Base-by-base conservation (phyloP, 495 filamentous ascomycete species). In the Trypethelium eluteriae region DNA sequence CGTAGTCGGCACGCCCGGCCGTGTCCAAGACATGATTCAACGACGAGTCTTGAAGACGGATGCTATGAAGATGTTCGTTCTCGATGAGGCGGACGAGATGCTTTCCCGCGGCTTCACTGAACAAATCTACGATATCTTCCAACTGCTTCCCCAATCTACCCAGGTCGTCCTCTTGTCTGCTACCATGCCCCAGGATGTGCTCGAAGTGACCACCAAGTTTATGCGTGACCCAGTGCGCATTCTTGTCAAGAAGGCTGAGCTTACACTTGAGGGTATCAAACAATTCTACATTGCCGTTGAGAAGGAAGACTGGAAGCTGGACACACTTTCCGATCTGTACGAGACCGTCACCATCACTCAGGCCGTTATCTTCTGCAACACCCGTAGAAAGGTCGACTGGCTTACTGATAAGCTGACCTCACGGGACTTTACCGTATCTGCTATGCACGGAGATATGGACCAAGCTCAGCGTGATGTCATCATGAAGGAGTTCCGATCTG, bases 291-390 rank as follows among this genome's bases (percentile, higher is more conserved):
- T 98, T 78, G 94, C 94, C 67, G 94, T 98, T 63, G 94, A 98
- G 84, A 98, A 98, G 85, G 94, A 98, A 78, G 94, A 98, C 74
- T 98, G 95, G 95, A 98, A 98, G 82, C 88, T 98, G 69, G 94
- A 98, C 80, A 98, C 94, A 57, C 91, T 98, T 39, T 98, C 90
- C 75, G 94, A 98, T 79, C 82, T 98, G 66, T 98, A 98, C 85
- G 94, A 98, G 79, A 98, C 94, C 39, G 89, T 98, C 76, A 98
- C 94, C 71, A 98, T 98, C 77, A 98, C 94, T 66, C 94, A 98
- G 79, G 94, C 94, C 68, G 94, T 98, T 77, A 98, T 98, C 81
- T 98, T 98, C 89, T 98, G 94, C 84, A 98, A 98, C 85, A 98
- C 94, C 71, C 89, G 95, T 74, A 85, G 94, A 81, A 98, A 98